These are phyloP conservation scores for Chalaropsis thielavioides DNA, from an alignment of 2,329 filamentous ascomycete genomes.

Conservation along the genomic window DNA sequence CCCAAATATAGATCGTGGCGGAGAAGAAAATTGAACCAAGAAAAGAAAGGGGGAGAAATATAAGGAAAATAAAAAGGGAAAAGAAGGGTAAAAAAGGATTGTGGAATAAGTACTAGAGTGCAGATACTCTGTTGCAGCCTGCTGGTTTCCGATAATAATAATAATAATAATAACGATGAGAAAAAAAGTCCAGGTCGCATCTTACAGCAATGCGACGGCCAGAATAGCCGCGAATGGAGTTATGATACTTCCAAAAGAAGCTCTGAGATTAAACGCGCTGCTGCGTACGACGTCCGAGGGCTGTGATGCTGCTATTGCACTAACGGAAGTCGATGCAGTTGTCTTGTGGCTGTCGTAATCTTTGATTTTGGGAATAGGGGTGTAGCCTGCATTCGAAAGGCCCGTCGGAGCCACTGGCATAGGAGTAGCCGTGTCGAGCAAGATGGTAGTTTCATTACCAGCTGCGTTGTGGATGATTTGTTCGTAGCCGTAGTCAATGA, in stretches of 20 bases:
- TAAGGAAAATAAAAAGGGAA: not conserved
- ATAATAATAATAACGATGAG: not conserved
- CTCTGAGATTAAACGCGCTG: not conserved
- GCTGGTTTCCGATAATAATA: not conserved
- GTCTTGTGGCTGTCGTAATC: not conserved
- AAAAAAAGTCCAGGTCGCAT: not conserved
- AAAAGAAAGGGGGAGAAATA: not conserved
- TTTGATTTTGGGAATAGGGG: not conserved
- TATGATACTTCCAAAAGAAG: not conserved
- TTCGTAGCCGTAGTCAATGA: constrained; percentile 4
- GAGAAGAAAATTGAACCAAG: not conserved
- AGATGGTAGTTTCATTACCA: constrained; percentile 1
- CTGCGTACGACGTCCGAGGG: not conserved
- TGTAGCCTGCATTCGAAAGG: not conserved
- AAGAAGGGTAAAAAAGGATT: not conserved
- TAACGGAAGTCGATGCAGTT: not conserved
- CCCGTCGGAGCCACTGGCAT: not conserved
- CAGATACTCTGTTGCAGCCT: not conserved
- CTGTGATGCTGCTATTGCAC: not conserved
- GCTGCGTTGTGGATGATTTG: constrained; percentile 1
- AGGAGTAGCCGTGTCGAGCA: not conserved
- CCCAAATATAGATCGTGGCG: not conserved
- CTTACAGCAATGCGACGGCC: not conserved
- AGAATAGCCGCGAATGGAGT: not conserved
- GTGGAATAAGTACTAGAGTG: not conserved